phyloP scores from a whole-genome alignment of 2,329 filamentous ascomycete species.

The Exutisphaerella laricina region DNA sequence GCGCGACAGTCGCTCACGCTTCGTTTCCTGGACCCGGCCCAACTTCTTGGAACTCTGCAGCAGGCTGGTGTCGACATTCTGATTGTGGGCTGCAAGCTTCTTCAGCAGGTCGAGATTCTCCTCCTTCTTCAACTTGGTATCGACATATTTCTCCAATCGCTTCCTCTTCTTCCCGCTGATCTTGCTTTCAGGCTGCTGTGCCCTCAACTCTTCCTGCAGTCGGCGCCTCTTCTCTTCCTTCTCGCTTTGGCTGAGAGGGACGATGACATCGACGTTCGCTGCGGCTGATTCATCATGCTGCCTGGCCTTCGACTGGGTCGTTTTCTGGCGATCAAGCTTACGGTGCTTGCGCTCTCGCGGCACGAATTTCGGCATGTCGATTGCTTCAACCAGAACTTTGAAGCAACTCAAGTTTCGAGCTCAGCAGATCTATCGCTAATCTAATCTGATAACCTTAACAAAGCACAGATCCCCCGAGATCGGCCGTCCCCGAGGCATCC shows the following conservation, averaged over 20 bases:
- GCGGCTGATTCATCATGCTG: slow-evolving; percentile 46
- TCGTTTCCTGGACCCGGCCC: slow-evolving; percentile 66
- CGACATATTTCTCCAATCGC: slow-evolving; percentile 65
- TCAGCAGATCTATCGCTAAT: background rate
- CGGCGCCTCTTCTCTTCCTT: slow-evolving; percentile 49
- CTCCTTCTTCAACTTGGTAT: slow-evolving; percentile 90
- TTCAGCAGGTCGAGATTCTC: slow-evolving; percentile 80
- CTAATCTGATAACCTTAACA: too few relatives aligned
- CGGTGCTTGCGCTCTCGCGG: slow-evolving; percentile 57
- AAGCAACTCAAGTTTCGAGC: background rate
- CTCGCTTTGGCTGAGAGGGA: slow-evolving; percentile 48
- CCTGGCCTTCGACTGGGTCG: slow-evolving; percentile 2
- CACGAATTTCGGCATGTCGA: slow-evolving; percentile 40
- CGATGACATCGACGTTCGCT: slow-evolving; percentile 48
- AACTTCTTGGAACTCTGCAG: slow-evolving; percentile 73
- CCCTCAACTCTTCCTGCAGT: slow-evolving; percentile 50
- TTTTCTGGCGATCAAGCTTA: slow-evolving; percentile 57
- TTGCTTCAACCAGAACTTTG: background rate
- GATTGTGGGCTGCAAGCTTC: slow-evolving; percentile 69
- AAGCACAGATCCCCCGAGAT: too few relatives aligned
- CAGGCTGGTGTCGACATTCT: slow-evolving; percentile 74
- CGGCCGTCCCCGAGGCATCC: too few relatives aligned
- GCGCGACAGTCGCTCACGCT: slow-evolving; percentile 60
- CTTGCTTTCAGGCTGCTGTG: slow-evolving; percentile 50
- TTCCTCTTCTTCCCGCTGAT: slow-evolving; percentile 62